Conservation (phyloP, 768 basidiomycete genomes). For the Heimioporus sp. region DNA sequence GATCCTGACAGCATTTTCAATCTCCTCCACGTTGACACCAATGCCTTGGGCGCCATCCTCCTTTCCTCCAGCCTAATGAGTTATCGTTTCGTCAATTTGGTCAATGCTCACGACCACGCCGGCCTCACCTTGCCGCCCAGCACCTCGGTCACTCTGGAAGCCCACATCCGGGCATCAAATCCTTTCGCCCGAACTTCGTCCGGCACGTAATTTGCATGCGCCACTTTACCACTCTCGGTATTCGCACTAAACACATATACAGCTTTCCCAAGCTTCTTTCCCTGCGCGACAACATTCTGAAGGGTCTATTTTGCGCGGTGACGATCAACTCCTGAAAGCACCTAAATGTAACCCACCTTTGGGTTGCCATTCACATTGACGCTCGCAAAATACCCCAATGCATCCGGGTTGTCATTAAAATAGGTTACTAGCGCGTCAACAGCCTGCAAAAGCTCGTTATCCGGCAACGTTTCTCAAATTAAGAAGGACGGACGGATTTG, state of each 20-base stretch:
- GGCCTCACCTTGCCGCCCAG: slow-evolving; percentile 85
- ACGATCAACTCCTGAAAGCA: neutral
- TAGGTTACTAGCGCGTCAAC: slow-evolving; percentile 64
- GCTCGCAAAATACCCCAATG: slow-evolving; percentile 64
- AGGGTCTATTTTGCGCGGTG: slow-evolving; percentile 49
- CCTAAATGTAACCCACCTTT: slow-evolving; percentile 53
- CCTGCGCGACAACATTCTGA: slow-evolving; percentile 70
- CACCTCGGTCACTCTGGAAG: slow-evolving; percentile 68
- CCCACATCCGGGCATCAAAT: slow-evolving; percentile 88
- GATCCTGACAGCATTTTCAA: slow-evolving; percentile 62
- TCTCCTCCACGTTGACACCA: slow-evolving; percentile 60
- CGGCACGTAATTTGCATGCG: slow-evolving; percentile 84
- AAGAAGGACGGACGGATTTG: slow-evolving; percentile 58
- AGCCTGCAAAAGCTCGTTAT: slow-evolving; percentile 44
- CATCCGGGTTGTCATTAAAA: slow-evolving; percentile 76
- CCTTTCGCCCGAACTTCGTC: slow-evolving; percentile 59
- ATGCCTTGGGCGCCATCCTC: slow-evolving; percentile 91
- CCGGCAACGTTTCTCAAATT: neutral
- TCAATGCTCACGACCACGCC: slow-evolving; percentile 6
- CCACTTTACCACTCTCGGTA: slow-evolving; percentile 64
- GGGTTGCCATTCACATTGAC: slow-evolving; percentile 82
- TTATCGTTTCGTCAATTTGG: slow-evolving; percentile 4
- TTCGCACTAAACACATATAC: slow-evolving; percentile 89
- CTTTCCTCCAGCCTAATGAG: slow-evolving; percentile 84
- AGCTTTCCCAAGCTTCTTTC: slow-evolving; percentile 79